Conservation (phyloP, 371 early-diverging fungal genomes). For the Funneliformis caledonium region DNA sequence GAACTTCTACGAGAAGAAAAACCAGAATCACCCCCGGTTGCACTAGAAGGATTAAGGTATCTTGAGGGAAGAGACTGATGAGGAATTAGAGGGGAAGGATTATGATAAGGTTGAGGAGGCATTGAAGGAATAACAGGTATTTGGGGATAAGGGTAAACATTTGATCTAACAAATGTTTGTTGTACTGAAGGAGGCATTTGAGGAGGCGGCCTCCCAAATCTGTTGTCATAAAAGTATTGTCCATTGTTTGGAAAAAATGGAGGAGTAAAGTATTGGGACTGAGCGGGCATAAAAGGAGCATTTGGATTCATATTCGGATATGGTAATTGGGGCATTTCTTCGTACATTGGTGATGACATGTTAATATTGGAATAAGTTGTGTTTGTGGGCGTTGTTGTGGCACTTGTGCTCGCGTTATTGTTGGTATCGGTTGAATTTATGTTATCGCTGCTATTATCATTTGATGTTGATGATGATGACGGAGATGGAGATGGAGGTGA, state of each 20-base stretch:
- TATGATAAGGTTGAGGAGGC: constrained; percentile 30
- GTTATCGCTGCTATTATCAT: neutral
- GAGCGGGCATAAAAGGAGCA: constrained; percentile 26
- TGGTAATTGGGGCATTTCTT: constrained; percentile 5
- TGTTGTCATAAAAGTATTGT: constrained; percentile 37
- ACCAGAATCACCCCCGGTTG: constrained; percentile 38
- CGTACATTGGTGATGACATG: constrained; percentile 5
- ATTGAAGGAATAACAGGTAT: constrained; percentile 30
- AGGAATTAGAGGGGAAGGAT: constrained; percentile 14
- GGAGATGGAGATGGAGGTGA: constrained; percentile 3
- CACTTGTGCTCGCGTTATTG: neutral
- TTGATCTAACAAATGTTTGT: constrained; percentile 30
- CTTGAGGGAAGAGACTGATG: constrained; percentile 15
- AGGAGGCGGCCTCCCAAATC: constrained; percentile 30
- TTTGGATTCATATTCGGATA: neutral
- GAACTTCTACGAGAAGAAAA: constrained; percentile 40
- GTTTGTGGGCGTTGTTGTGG: neutral
- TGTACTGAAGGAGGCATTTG: constrained; percentile 16
- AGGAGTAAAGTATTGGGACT: constrained; percentile 32
- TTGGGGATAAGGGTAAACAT: constrained; percentile 25
- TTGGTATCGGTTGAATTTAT: neutral
- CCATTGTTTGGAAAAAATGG: constrained; percentile 27
- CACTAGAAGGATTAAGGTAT: constrained; percentile 10
- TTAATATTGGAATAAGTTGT: constrained; percentile 3
- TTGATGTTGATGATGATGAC: neutral